A percentile compares a stretch with the other conserved stretches of the same genome.
Conservation (phyloP, 192 early-diverging fungal genomes). For the Umbelopsis ramanniana region DNA sequence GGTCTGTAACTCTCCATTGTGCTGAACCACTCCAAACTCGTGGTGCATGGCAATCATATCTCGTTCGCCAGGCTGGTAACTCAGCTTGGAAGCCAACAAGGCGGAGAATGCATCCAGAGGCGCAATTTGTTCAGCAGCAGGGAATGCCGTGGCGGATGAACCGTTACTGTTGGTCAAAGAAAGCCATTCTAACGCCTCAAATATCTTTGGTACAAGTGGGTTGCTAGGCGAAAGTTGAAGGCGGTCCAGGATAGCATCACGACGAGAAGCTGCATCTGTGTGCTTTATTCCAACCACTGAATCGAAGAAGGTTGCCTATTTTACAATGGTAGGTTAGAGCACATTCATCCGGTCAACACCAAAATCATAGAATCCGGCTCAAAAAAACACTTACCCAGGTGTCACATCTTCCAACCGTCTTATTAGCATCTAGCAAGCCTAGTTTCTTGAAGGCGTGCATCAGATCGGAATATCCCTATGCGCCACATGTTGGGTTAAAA, state of each 20-base stretch:
- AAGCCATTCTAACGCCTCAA: conserved; percentile 63
- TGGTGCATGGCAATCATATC: conserved; percentile 96
- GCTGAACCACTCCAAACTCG: conserved; percentile 83
- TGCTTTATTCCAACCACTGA: conserved; percentile 1
- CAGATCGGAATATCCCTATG: conserved; percentile 83
- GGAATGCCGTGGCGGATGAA: not conserved
- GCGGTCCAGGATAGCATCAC: conserved; percentile 43
- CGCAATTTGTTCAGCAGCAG: conserved; percentile 31
- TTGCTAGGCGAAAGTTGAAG: conserved; percentile 42
- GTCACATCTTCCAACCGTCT: conserved; percentile 26
- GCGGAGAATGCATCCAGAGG: conserved; percentile 84
- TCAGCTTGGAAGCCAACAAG: conserved; percentile 77
- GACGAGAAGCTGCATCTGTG: conserved; percentile 5
- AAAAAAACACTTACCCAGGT: conserved; percentile 47
- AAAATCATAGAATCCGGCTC: no score
- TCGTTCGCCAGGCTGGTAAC: conserved; percentile 77
- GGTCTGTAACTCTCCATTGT: conserved; percentile 63
- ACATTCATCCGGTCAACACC: no score
- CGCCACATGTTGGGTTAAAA: not conserved
- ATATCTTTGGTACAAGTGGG: conserved; percentile 53
- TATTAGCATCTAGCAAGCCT: conserved; percentile 72
- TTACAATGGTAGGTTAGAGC: no score
- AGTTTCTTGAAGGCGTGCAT: conserved; percentile 79
- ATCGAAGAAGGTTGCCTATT: conserved; percentile 6
- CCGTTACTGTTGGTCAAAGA: not conserved